Conservation (phyloP, 306 rosid species). For the Cucumis melo region DNA sequence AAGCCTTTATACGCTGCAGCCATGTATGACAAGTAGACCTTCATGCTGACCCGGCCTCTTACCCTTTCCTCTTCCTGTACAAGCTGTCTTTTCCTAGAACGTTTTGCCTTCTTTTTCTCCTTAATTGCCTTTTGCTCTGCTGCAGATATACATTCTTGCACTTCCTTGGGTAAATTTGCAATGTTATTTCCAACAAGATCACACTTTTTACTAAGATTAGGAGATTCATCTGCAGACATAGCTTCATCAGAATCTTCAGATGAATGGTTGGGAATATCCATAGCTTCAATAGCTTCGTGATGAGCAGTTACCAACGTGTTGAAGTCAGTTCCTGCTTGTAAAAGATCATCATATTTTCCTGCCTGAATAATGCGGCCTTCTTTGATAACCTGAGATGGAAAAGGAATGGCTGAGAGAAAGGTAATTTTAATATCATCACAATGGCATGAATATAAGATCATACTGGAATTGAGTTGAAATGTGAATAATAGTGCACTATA, state of each 20-base stretch:
- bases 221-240: conserved; percentile 34
- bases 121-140: conserved; percentile 55
- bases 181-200: conserved; percentile 33
- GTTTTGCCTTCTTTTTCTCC: conserved; percentile 90
- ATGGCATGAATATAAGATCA: not conserved
- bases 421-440: not conserved
- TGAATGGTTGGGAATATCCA: conserved; percentile 86
- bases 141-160: conserved; percentile 65
- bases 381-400: conserved; percentile 64
- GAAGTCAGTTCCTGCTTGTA: conserved; percentile 97
- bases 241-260: conserved; percentile 85
- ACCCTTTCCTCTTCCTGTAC: conserved; percentile 99
- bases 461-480: not conserved
- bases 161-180: conserved; percentile 68
- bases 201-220: conserved; percentile 31
- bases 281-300: conserved; percentile 96
- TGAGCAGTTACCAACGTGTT: conserved; percentile 84
- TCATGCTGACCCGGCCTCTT: conserved; percentile 99
- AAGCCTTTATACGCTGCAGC: conserved; percentile 93
- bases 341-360: conserved; percentile 90
- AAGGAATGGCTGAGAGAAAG: not conserved
- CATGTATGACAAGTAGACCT: conserved; percentile 92
- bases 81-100: conserved; percentile 81
- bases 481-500: not conserved
- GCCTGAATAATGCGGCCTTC: conserved; percentile 85